Conservation (phyloP, 495 filamentous ascomycete genomes). For the Daldinia decipiens region DNA sequence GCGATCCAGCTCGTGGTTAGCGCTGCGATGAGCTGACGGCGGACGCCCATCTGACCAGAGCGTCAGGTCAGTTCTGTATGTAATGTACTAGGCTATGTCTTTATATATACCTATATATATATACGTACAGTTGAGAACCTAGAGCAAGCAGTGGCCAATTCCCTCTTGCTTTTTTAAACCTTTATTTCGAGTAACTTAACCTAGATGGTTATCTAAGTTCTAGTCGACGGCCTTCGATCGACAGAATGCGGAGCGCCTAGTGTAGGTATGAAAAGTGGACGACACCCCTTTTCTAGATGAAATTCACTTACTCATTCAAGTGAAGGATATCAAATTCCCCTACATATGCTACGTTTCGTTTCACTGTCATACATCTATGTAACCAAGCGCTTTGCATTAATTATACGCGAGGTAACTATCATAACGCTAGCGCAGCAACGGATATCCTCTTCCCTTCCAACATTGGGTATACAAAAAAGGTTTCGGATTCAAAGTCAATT, state of each 20-base stretch:
- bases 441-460: constrained; percentile 1
- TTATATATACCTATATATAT: not conserved
- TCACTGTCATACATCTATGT: not conserved
- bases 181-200: not conserved
- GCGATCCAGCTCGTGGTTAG: constrained; percentile 25
- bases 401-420: constrained; percentile 8
- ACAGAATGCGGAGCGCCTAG: constrained; percentile 3
- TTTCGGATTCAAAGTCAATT: constrained; percentile 21
- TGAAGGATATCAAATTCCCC: not conserved
- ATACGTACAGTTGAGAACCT: not conserved
- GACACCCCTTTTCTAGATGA: not conserved
- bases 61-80: not conserved
- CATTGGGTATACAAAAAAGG: constrained; percentile 29
- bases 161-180: not conserved
- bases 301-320: too few species aligned
- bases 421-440: constrained; percentile 6
- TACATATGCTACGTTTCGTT: not conserved
- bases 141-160: not conserved
- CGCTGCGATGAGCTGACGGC: constrained; percentile 16
- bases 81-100: not conserved
- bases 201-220: not conserved
- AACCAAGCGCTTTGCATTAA: constrained; percentile 23
- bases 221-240: not conserved
- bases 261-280: constrained; percentile 6
- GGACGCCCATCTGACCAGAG: constrained; percentile 15